Percentiles rank a stretch among this genome's conserved stretches.
These are phyloP conservation scores for Adansonia digitata DNA, from an alignment of 345 rosid species.

Conservation along the genomic window DNA sequence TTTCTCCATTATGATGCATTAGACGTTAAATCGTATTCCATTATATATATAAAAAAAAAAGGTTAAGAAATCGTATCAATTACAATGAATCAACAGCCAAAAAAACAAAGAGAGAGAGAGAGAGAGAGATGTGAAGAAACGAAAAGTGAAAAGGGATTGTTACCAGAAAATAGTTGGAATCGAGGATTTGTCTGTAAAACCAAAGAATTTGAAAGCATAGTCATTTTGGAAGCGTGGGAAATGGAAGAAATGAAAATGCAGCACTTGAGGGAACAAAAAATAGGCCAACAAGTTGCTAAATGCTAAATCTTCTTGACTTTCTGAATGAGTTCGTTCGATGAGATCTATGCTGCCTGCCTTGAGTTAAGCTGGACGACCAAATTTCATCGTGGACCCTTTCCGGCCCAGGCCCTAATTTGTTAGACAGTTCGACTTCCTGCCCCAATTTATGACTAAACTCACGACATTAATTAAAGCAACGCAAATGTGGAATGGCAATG, in stretches of 20 bases:
- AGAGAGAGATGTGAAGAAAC: neutral
- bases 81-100: neutral
- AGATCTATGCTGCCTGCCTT: neutral
- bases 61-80: neutral
- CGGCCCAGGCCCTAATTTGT: neutral
- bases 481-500: neutral
- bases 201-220: constrained; percentile 46
- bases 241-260: neutral
- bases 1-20: neutral
- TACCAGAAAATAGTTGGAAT: constrained; percentile 38
- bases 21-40: neutral
- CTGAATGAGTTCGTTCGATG: constrained; percentile 7
- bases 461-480: neutral
- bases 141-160: constrained; percentile 7
- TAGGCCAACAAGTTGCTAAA: neutral
- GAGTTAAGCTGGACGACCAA: neutral
- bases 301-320: too few species aligned
- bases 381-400: neutral
- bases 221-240: constrained; percentile 26
- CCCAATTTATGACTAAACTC: too few species aligned
- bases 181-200: constrained; percentile 34
- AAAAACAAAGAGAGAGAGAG: neutral
- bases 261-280: neutral
- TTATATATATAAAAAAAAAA: neutral
- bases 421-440: neutral